Evolutionary conservation across 1,284 basidiomycete genomes (phyloP).

Genomic region (Leccinum pallidistipes): DNA sequence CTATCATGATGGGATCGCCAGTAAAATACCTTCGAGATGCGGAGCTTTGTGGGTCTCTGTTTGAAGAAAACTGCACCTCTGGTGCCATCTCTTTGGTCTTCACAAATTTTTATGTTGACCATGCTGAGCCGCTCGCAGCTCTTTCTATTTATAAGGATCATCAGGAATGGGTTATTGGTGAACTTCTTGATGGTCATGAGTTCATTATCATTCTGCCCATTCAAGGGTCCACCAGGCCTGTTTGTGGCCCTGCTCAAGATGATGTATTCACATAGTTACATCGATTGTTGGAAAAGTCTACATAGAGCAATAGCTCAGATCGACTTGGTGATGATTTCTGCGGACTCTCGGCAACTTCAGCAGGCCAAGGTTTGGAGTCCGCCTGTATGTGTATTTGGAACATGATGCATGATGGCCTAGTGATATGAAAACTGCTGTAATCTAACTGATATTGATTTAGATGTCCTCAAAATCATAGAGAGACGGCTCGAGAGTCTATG

Average conservation of each 20-base stretch:
- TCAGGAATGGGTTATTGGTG: not conserved
- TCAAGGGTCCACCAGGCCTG: not conserved
- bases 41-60: not conserved
- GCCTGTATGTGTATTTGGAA: too few relatives aligned
- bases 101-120: not conserved
- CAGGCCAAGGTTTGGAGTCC: too few relatives aligned
- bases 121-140: not conserved
- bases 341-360: too few relatives aligned
- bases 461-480: not conserved
- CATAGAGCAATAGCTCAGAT: not conserved
- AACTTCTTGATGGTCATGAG: slow-evolving; percentile 1
- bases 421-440: too few relatives aligned
- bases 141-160: not conserved
- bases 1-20: not conserved
- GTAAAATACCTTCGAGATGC: not conserved
- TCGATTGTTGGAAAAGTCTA: not conserved
- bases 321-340: too few relatives aligned
- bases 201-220: not conserved
- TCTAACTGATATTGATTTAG: not conserved
- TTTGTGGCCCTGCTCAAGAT: not conserved
- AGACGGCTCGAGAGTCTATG: not conserved
- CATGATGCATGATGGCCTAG: too few relatives aligned
- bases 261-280: not conserved
- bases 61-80: slow-evolving; percentile 1
- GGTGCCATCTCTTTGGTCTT: not conserved